Evolutionary conservation across 2,329 filamentous ascomycete genomes (phyloP), one percentile per base, ranked within the genome.

Genomic region (Fusarium continuum): DNA sequence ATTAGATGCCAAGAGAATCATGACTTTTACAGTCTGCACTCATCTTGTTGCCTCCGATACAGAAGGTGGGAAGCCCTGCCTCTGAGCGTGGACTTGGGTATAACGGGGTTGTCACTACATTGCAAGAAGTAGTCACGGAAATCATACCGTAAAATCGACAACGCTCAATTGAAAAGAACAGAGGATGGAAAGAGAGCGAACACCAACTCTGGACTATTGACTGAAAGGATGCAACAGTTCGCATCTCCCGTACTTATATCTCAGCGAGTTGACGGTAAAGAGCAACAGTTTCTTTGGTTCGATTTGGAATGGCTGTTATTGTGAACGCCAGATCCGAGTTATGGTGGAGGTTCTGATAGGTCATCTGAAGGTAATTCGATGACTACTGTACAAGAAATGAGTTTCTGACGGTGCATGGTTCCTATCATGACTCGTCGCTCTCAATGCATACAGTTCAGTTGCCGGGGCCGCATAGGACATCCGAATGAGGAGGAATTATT

Each of bases 21-120:
- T 51, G 43, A 2, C 11, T 50, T 49, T 58, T 8, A 43, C 51
- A 2, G 44, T 50, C 7, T 56, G 51, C 17, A 58, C 55, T 2
- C 55, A 56, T 10, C 9, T 56, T 9, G 3, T 56, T 14, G 51
- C 32, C 7, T 58, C 41, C 1, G 43, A 58, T 28, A 5, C 7
- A 4, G 36, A 56, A 8, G 51, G 51, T 1, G 43, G 8, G 4
- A 56, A 34, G 4, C 31, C n/a, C 55, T 6, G 19, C 39, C 3
- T 6, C 22, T 0, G 36, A 50, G 5, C 51, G 43, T 2, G 55
- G 51, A 3, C 25, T 58, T 9, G 36, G 55, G 4, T 56, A 58
- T 7, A 17, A 11, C 22, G 51, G 51, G 7, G 22, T 16, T 22
- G 2, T 58, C 9, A 56, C 36, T 2, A 38, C 36, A 3, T n/a